Conservation (phyloP, 805 yeast species). For the Lachancea sp. region DNA sequence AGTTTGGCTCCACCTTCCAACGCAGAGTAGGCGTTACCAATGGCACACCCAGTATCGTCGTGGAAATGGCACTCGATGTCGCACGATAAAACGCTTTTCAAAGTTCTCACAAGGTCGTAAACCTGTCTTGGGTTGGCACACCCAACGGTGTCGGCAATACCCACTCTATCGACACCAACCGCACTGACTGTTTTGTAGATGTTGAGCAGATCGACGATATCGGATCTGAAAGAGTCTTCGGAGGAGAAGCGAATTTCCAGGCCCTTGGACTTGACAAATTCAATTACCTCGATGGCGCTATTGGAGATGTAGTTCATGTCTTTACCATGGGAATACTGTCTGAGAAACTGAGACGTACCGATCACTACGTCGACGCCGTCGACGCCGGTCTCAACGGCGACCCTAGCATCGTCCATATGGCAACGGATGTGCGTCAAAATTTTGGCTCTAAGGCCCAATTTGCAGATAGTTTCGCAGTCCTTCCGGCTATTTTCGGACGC, state of each 20-base stretch:
- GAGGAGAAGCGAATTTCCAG: conserved; percentile 94
- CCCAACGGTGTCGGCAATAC: conserved; percentile 98
- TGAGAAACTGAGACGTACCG: conserved; percentile 91
- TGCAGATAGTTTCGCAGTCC: conserved; percentile 98
- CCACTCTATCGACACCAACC: conserved; percentile 96
- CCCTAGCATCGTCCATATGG: conserved; percentile 97
- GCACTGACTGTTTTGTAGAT: conserved; percentile 94
- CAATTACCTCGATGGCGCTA: conserved; percentile 92
- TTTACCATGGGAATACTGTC: conserved; percentile 95
- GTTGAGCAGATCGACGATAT: conserved; percentile 88
- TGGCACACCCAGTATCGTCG: conserved; percentile 98
- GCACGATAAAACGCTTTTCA: conserved; percentile 88
- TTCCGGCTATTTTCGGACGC: conserved; percentile 89
- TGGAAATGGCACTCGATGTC: conserved; percentile 99
- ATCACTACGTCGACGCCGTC: conserved; percentile 98
- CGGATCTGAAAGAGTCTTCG: conserved; percentile 96
- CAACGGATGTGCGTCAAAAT: conserved; percentile 95
- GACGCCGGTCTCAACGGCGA: conserved; percentile 97
- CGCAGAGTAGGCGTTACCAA: conserved; percentile 97
- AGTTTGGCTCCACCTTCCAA: conserved; percentile 95
- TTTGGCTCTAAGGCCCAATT: conserved; percentile 94
- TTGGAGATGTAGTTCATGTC: conserved; percentile 97
- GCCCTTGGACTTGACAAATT: conserved; percentile 93
- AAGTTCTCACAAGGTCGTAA: conserved; percentile 89
- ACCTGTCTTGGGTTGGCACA: conserved; percentile 99